phyloP scores from a whole-genome alignment of 1,139 yeast genomes.

The Kodamaea derodonti region DNA sequence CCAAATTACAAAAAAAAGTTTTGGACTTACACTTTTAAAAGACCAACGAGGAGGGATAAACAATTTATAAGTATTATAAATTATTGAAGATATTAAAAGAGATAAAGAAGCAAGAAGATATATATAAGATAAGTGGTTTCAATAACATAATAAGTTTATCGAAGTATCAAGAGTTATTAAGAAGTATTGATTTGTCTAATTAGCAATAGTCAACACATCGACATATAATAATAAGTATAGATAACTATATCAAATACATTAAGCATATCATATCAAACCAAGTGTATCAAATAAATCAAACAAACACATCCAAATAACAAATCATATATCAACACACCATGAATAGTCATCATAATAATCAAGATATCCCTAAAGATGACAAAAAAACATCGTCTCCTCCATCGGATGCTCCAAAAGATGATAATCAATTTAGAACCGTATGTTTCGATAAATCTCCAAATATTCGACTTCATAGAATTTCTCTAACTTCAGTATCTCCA shows the following conservation, averaged over 20 bases:
- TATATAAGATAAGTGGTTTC: no score
- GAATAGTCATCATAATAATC: conserved; percentile 28
- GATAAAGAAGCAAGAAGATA: no score
- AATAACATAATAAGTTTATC: no score
- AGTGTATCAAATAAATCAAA: no score
- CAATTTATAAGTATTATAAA: no score
- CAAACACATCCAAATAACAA: not conserved
- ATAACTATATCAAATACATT: no score
- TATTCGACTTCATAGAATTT: conserved; percentile 11
- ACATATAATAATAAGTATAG: no score
- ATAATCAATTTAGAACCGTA: conserved; percentile 33
- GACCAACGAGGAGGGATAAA: not conserved
- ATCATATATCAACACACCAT: conserved; percentile 10
- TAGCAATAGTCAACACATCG: no score
- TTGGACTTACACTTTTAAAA: conserved; percentile 1
- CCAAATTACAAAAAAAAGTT: conserved; percentile 3
- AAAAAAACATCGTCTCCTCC: conserved; percentile 8
- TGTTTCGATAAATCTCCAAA: conserved; percentile 25
- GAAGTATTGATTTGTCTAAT: no score
- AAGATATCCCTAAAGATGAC: conserved; percentile 7
- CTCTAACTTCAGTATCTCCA: conserved; percentile 11
- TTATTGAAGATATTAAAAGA: not conserved
- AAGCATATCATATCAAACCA: no score
- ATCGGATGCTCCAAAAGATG: conserved; percentile 12
- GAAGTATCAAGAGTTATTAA: no score